These are phyloP conservation scores for Ramalina intermedia DNA, from an alignment of 495 filamentous ascomycete genomes.

Conservation along the genomic window DNA sequence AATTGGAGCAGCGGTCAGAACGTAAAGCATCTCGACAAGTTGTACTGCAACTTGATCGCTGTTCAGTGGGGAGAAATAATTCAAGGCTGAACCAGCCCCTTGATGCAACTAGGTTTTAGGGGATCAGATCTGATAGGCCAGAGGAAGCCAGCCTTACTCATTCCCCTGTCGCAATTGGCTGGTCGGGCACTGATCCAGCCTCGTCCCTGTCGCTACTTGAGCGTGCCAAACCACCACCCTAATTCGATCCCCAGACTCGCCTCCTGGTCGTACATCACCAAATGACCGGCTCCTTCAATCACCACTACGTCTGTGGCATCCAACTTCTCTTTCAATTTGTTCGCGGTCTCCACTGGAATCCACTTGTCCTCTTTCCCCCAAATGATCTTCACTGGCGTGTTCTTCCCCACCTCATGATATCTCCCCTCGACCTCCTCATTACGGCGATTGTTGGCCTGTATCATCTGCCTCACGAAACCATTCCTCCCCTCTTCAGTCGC, in stretches of 20 bases:
- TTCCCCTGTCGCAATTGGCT: too few species aligned
- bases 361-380: slow-evolving; percentile 25
- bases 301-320: slow-evolving; percentile 13
- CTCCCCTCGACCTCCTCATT: slow-evolving; percentile 3
- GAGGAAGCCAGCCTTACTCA: too few species aligned
- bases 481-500: slow-evolving; percentile 10
- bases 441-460: slow-evolving; percentile 5
- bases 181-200: too few species aligned
- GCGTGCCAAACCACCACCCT: slow-evolving; percentile 6
- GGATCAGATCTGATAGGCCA: too few species aligned
- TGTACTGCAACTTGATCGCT: too few species aligned
- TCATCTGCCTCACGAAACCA: slow-evolving; percentile 19
- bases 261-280: slow-evolving; percentile 24
- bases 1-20: too few species aligned
- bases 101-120: too few species aligned
- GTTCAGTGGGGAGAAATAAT: too few species aligned
- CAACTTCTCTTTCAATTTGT: slow-evolving; percentile 11
- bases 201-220: too few species aligned
- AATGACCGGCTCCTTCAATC: slow-evolving; percentile 22
- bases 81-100: too few species aligned
- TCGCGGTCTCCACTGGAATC: slow-evolving; percentile 20
- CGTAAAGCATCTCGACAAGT: too few species aligned
- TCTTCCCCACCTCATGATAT: slow-evolving; percentile 1
- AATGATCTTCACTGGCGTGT: slow-evolving; percentile 20
- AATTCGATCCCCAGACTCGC: slow-evolving; percentile 19